Conservation (phyloP, 495 filamentous ascomycete genomes). For the Choiromyces venosus region DNA sequence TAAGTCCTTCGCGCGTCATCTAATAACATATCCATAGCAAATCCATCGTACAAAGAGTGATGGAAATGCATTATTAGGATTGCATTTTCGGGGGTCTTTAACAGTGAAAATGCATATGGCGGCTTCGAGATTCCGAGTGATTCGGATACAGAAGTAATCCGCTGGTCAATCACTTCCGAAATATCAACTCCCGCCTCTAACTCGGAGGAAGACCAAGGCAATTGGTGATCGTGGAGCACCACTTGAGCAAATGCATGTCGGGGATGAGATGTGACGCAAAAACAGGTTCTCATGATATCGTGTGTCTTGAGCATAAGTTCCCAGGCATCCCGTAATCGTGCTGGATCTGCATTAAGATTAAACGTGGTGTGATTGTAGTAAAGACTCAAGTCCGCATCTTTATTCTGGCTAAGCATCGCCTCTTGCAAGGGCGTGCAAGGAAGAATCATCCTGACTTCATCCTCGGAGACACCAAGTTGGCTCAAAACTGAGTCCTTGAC, state of each 20-base stretch:
- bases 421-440: constrained; percentile 80
- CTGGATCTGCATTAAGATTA: constrained; percentile 46
- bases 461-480: constrained; percentile 42
- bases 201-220: constrained; percentile 39
- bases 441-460: constrained; percentile 52
- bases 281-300: constrained; percentile 58
- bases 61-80: constrained; percentile 61
- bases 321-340: constrained; percentile 49
- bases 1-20: constrained; percentile 58
- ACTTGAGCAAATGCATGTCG: constrained; percentile 56
- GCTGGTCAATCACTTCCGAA: constrained; percentile 20
- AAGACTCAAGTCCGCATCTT: constrained; percentile 41
- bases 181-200: constrained; percentile 15
- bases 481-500: constrained; percentile 42
- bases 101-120: constrained; percentile 42
- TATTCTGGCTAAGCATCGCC: constrained; percentile 63
- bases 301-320: constrained; percentile 50
- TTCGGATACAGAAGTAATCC: constrained; percentile 20
- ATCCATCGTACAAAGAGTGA: constrained; percentile 76
- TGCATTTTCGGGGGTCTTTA: constrained; percentile 13
- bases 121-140: constrained; percentile 25
- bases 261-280: constrained; percentile 50
- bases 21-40: constrained; percentile 60
- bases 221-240: constrained; percentile 44
- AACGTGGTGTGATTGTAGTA: constrained; percentile 57